These are phyloP conservation scores for Suillus fuscotomentosus DNA, from an alignment of 768 basidiomycete species.

Conservation along the genomic window DNA sequence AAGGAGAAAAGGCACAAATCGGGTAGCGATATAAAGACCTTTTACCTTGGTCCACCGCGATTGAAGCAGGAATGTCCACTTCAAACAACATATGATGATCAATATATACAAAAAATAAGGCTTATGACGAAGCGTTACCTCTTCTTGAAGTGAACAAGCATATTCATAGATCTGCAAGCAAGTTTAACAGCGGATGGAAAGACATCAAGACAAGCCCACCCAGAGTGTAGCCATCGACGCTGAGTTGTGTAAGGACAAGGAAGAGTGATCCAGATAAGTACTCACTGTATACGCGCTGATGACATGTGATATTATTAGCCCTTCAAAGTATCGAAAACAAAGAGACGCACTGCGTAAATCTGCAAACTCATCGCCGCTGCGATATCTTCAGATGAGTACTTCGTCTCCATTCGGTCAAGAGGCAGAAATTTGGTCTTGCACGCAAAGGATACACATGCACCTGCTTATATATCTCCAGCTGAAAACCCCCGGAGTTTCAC, in stretches of 20 bases:
- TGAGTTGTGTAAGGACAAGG: background rate
- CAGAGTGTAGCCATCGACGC: background rate
- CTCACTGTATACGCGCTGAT: background rate
- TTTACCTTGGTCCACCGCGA: slow-evolving; percentile 2
- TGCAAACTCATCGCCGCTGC: background rate
- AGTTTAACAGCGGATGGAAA: background rate
- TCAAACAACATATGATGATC: background rate
- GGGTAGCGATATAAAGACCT: background rate
- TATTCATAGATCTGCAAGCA: background rate
- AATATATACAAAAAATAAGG: background rate
- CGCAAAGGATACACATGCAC: background rate
- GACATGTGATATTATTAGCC: background rate
- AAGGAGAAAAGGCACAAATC: background rate
- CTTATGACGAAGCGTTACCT: background rate
- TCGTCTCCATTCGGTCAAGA: background rate
- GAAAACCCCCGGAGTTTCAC: background rate
- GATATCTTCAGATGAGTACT: background rate
- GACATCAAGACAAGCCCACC: background rate
- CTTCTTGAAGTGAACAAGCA: background rate
- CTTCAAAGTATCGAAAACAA: background rate
- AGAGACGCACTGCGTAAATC: background rate
- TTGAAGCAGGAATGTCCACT: slow-evolving; percentile 2
- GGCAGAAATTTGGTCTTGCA: background rate
- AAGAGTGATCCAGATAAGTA: background rate
- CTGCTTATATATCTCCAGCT: background rate